Evolutionary conservation across 1,139 yeast genomes (phyloP).

Genomic region (Debaryomyces udenii): DNA sequence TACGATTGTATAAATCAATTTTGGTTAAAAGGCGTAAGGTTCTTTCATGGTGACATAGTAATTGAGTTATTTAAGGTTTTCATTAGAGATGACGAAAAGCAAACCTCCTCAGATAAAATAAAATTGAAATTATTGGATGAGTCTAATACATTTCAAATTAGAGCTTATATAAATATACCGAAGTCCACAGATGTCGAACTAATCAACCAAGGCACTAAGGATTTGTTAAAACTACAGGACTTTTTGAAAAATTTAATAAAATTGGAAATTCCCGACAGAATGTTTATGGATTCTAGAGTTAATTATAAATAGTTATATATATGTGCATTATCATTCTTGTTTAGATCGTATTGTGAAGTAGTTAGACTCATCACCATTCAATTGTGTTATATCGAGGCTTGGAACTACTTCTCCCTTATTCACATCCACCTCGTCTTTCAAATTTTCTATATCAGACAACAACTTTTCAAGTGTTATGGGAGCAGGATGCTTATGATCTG

Average conservation of each 20-base stretch:
- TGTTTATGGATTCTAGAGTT: slow-evolving; percentile 74
- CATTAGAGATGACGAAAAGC: slow-evolving; percentile 40
- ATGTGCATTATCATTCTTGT: slow-evolving; percentile 3
- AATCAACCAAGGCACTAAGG: slow-evolving; percentile 65
- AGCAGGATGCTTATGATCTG: slow-evolving; percentile 32
- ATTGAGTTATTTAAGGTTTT: slow-evolving; percentile 61
- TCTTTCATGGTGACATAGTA: slow-evolving; percentile 64
- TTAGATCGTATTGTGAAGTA: slow-evolving; percentile 16
- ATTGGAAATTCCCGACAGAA: slow-evolving; percentile 75
- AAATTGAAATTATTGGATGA: slow-evolving; percentile 53
- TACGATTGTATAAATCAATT: slow-evolving; percentile 67
- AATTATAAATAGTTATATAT: slow-evolving; percentile 22
- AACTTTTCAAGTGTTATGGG: slow-evolving; percentile 29
- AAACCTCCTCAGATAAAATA: slow-evolving; percentile 26
- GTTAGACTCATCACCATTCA: slow-evolving; percentile 11
- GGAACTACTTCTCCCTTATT: slow-evolving; percentile 33
- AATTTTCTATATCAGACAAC: slow-evolving; percentile 23
- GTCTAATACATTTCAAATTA: slow-evolving; percentile 61
- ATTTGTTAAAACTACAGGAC: slow-evolving; percentile 61
- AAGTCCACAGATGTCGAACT: slow-evolving; percentile 76
- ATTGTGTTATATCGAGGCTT: slow-evolving; percentile 11
- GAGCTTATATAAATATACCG: slow-evolving; percentile 69
- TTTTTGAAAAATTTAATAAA: slow-evolving; percentile 69
- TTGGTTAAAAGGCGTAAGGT: slow-evolving; percentile 66
- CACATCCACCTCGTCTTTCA: slow-evolving; percentile 22